Base-by-base conservation (phyloP, 192 early-diverging fungal species). In the Coemansia sp. region DNA sequence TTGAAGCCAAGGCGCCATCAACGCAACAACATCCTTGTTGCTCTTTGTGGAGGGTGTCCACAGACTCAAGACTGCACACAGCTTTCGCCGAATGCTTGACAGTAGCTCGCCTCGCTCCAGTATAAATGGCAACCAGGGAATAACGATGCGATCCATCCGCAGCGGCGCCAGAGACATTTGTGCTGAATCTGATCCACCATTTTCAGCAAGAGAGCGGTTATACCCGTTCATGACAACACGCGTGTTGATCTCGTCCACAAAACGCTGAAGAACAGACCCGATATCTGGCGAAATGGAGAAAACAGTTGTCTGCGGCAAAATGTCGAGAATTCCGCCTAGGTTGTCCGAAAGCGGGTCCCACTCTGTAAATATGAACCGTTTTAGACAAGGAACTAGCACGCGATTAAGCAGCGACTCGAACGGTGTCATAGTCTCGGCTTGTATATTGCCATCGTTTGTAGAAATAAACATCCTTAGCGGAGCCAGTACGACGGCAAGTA, bases 51-150 rank as follows among this genome's bases (percentile, higher is more conserved):
- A 67, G 19, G 67, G 66, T 22, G 30, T 22, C 76, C 76, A 79
- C 41, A 34, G 19, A 29, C 73, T 67, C n/a, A 79, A 55, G 10
- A 57, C 67, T 14, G 61, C 47, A 57, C 76, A 73, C 42, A 79
- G 67, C 67, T 79, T 79, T 44, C 70, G 70, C 0, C 70, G 70
- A 9, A 79, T 62, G 25, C 40, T 48, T 13, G 61, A 19, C n/a
- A 73, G 41, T 25, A 79, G 61, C 57, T 73, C 76, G 23, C n/a
- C 31, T 28, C 44, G 44, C 14, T 73, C 59, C 14, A 48, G 13
- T 41, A 79, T 63, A 60, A 70, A 79, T 4, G 76, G 76, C 41
- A 79, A 57, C 76, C 76, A 79, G 4, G 76, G 76, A 13, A 79
- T 54, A 33, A 79, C 53, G 9, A 45, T 40, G 22, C 50, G 67